Base-by-base conservation (phyloP, 768 basidiomycete species). In the Hericium alpestre region DNA sequence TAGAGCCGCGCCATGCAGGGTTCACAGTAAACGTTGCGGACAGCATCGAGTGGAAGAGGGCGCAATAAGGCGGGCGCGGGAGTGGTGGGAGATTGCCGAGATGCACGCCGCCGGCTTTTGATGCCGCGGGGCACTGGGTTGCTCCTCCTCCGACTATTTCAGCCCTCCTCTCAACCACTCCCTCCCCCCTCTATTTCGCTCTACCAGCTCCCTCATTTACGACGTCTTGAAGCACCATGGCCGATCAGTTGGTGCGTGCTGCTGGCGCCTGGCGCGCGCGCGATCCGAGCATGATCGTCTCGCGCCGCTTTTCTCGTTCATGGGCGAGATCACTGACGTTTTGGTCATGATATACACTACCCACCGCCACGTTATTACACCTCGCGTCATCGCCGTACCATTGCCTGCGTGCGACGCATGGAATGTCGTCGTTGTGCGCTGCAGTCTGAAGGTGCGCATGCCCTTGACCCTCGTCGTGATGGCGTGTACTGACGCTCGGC, bases 361-460 rank as follows among this genome's bases (percentile, higher is more conserved):
- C 9, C 9, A 25, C 32, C 32, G 32, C 32, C 32, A 32, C 32
- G 32, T 32, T 32, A 5, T 32, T 32, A 10, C 9, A 7, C 32
- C 8, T 32, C 32, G 32, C 32, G 32, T 9, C 32, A 32, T 32
- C 32, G 32, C 32, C 32, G 32, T 32, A 2, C 32, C 32, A 2
- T 9, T 32, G 32, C 9, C 13, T 18, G 38, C 39, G 13, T 54
- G 18, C 48, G 41, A 32, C 9, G 6, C n/a, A 48, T 51, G 50
- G 60, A 39, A 55, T 56, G 0, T 12, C 13, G 18, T 22, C 49
- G 12, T 48, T 37, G 27, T 53, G 25, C 15, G 27, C 46, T 51
- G 49, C 59, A 86, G 84, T 78, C 80, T 67, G 79, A 82, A 74
- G 80, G 83, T 84, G 67, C 63, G 70, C 41, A 43, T 63, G 43